These are phyloP conservation scores for Alternaria brassicae DNA, from an alignment of 2,329 filamentous ascomycete genomes.

Conservation along the genomic window DNA sequence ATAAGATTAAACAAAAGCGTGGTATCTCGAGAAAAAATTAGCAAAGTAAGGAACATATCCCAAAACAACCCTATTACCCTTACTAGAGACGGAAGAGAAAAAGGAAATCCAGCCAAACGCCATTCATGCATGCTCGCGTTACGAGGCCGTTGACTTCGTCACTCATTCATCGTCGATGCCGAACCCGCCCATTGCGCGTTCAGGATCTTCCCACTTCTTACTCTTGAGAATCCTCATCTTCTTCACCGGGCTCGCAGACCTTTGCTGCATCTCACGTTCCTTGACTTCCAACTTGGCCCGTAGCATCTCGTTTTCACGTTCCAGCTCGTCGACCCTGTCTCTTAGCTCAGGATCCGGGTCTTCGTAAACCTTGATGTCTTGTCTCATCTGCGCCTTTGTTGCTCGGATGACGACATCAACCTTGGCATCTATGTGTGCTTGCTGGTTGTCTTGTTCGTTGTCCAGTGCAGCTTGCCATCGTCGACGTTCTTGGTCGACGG, in stretches of 20 bases:
- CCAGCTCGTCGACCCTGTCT: conserved; percentile 50
- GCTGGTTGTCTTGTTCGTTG: conserved; percentile 76
- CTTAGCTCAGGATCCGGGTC: conserved; percentile 50
- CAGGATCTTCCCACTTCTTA: conserved; percentile 56
- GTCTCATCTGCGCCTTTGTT: conserved; percentile 50
- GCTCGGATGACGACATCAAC: conserved; percentile 73
- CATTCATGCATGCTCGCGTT: conserved; percentile 10
- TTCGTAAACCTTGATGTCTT: conserved; percentile 54
- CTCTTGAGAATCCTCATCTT: conserved; percentile 59
- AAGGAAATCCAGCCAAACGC: background rate
- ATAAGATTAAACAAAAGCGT: conserved; percentile 3
- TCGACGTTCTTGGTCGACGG: conserved; percentile 74
- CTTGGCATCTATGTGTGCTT: conserved; percentile 89
- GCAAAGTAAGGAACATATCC: background rate
- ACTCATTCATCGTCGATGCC: conserved; percentile 29
- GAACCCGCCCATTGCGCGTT: conserved; percentile 23
- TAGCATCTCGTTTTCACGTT: conserved; percentile 54
- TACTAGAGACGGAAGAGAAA: background rate
- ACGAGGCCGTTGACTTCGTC: background rate
- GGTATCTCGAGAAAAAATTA: conserved; percentile 15
- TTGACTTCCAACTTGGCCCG: conserved; percentile 49
- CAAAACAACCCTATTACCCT: background rate
- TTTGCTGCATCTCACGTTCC: conserved; percentile 50
- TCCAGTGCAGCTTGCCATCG: conserved; percentile 83
- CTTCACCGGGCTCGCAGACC: conserved; percentile 55